Evolutionary conservation across 345 rosid genomes (phyloP).

Genomic region (Acer campestre): DNA sequence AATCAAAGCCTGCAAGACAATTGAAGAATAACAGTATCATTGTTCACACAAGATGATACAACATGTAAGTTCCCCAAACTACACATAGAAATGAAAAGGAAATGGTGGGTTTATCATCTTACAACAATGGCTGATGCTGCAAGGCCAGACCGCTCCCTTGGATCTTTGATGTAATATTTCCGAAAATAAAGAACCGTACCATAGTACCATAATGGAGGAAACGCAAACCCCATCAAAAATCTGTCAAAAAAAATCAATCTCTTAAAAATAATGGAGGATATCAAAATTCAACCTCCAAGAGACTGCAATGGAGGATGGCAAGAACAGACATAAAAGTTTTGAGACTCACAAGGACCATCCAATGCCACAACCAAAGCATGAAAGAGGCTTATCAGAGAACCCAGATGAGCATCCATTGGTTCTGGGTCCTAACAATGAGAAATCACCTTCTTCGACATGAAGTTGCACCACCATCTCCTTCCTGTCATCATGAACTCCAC

Average conservation of each 20-base stretch:
- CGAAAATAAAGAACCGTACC: slow-evolving; percentile 27
- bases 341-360: slow-evolving; percentile 38
- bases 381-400: slow-evolving; percentile 26
- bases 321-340: background rate
- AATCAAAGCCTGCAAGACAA: slow-evolving; percentile 29
- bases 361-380: slow-evolving; percentile 35
- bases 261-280: background rate
- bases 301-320: background rate
- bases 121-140: slow-evolving; percentile 46
- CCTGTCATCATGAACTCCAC: slow-evolving; percentile 1
- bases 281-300: background rate
- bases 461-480: slow-evolving; percentile 9
- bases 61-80: background rate
- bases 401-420: background rate
- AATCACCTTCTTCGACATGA: slow-evolving; percentile 12
- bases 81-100: background rate
- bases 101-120: slow-evolving; percentile 11
- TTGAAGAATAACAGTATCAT: background rate
- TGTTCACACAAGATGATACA: background rate
- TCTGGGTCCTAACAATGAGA: slow-evolving; percentile 14
- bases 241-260: slow-evolving; percentile 9
- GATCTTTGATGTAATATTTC: slow-evolving; percentile 27
- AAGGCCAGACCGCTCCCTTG: slow-evolving; percentile 37
- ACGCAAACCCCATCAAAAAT: slow-evolving; percentile 29
- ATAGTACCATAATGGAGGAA: slow-evolving; percentile 35